Evolutionary conservation across 2,329 filamentous ascomycete species (phyloP).

Genomic region (Plectosphaerella plurivora): DNA sequence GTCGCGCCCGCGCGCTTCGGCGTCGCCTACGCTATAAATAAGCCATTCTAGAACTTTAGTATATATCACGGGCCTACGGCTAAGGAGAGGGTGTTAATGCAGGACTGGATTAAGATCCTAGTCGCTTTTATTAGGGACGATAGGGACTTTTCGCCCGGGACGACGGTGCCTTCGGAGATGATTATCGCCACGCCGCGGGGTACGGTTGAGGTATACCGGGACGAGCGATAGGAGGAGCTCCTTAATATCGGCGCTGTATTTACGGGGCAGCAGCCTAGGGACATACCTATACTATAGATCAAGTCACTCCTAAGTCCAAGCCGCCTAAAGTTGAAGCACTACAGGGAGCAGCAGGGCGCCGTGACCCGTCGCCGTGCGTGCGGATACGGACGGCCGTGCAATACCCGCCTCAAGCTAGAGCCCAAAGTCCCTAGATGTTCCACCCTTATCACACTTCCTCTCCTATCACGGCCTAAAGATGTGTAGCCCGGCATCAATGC

Average conservation of each 20-base stretch:
- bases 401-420: too few species aligned
- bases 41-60: conserved; percentile 36
- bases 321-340: too few species aligned
- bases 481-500: too few species aligned
- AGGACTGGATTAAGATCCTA: conserved; percentile 30
- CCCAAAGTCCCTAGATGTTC: too few species aligned
- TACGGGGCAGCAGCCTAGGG: conserved; percentile 10
- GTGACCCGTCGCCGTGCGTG: too few species aligned
- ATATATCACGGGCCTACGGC: conserved; percentile 31
- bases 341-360: too few species aligned
- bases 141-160: conserved; percentile 24
- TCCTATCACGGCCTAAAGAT: too few species aligned
- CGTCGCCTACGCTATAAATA: conserved; percentile 34
- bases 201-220: conserved; percentile 25
- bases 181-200: conserved; percentile 27
- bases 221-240: conserved; percentile 28
- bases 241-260: conserved; percentile 21
- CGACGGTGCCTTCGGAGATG: conserved; percentile 25
- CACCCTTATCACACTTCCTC: too few species aligned
- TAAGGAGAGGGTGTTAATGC: conserved; percentile 27
- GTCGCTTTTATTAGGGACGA: conserved; percentile 30
- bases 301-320: too few species aligned
- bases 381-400: too few species aligned
- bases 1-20: conserved; percentile 28
- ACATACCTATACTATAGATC: too few species aligned